Conservation (phyloP, 257 asterid species). For the Fraxinus cuspidata region DNA sequence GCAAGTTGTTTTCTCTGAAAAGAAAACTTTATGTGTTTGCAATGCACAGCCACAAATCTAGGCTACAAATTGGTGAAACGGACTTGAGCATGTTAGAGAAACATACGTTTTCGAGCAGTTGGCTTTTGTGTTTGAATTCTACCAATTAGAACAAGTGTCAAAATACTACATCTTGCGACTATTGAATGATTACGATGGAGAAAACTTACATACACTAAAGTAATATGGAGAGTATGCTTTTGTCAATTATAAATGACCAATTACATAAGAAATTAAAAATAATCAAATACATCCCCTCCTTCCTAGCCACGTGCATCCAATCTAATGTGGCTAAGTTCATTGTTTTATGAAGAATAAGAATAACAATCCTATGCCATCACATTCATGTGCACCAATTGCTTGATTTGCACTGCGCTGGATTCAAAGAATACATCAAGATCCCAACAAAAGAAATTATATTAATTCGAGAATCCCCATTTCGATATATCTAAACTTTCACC, state of each 20-base stretch:
- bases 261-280: neutral
- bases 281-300: neutral
- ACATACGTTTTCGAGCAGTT: neutral
- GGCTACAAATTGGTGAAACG: slow-evolving; percentile 46
- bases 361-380: neutral
- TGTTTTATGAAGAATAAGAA: neutral
- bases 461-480: neutral
- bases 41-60: slow-evolving; percentile 28
- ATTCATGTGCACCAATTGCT: too few relatives aligned
- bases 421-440: too few relatives aligned
- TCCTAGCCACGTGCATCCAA: neutral
- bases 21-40: neutral
- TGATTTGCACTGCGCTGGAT: too few relatives aligned
- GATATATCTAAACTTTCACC: neutral
- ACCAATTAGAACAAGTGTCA: neutral
- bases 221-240: too few relatives aligned
- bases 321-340: neutral
- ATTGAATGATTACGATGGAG: too few relatives aligned
- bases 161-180: neutral
- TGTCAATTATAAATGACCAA: neutral
- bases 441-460: neutral
- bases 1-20: neutral
- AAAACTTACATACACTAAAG: too few relatives aligned
- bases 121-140: neutral
- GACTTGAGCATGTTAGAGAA: slow-evolving; percentile 9